A percentile compares a stretch with the other conserved stretches of the same genome.
These are phyloP conservation scores for Talaromyces piceae DNA, from an alignment of 2,329 filamentous ascomycete species.

Conservation along the genomic window DNA sequence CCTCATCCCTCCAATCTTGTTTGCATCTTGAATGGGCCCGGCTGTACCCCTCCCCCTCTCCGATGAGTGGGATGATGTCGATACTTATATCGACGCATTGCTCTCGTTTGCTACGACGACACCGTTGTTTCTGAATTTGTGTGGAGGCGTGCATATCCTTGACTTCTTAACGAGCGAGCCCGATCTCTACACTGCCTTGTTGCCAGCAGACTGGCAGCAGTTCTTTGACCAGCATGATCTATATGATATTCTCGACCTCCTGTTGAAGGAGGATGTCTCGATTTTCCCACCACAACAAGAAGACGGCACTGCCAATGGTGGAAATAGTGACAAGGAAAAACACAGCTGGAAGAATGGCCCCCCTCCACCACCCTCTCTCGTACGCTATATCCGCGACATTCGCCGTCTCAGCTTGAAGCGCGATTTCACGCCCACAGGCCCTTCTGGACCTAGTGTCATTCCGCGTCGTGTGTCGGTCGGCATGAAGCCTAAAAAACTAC, in stretches of 20 bases:
- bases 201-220: constrained; percentile 72
- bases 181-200: constrained; percentile 68
- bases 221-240: constrained; percentile 68
- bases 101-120: constrained; percentile 68
- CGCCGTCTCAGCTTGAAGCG: constrained; percentile 61
- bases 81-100: constrained; percentile 72
- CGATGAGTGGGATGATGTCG: constrained; percentile 60
- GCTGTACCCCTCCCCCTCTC: constrained; percentile 58
- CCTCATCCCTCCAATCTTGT: constrained; percentile 2
- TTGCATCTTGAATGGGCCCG: constrained; percentile 35
- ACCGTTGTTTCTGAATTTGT: constrained; percentile 76
- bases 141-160: constrained; percentile 91
- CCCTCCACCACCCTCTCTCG: constrained; percentile 48
- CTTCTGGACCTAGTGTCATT: constrained; percentile 42
- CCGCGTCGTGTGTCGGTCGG: constrained; percentile 70
- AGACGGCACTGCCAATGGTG: background rate
- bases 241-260: constrained; percentile 68
- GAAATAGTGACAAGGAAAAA: background rate
- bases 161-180: constrained; percentile 89
- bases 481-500: constrained; percentile 93
- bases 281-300: background rate
- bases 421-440: constrained; percentile 43
- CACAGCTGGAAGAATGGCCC: constrained; percentile 38
- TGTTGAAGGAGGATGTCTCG: constrained; percentile 69
- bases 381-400: constrained; percentile 66